Conservation (phyloP, 352 stramenopile species). For the Phytophthora nicotianae region DNA sequence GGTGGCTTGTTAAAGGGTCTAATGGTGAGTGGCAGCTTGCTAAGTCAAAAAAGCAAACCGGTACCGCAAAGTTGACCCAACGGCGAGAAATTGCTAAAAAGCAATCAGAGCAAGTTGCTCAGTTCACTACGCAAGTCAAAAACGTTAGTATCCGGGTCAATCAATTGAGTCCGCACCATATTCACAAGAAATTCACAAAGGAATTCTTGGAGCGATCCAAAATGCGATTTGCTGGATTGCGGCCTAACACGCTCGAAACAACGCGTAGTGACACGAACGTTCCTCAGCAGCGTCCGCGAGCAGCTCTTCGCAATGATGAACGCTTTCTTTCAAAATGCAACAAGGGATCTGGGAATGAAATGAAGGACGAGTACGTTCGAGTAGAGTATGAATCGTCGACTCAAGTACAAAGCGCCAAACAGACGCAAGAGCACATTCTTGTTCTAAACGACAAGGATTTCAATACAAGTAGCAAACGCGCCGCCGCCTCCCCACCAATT, state of each 20-base stretch:
- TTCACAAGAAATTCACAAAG: slow-evolving; percentile 10
- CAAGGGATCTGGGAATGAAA: not conserved
- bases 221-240: not conserved
- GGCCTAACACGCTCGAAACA: not conserved
- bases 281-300: not conserved
- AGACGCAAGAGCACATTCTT: not conserved
- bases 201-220: slow-evolving; percentile 13
- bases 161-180: slow-evolving; percentile 5
- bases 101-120: not conserved
- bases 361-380: not conserved
- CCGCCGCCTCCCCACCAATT: not conserved
- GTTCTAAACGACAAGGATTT: slow-evolving; percentile 3
- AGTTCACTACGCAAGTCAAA: not conserved
- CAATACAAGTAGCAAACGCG: not conserved
- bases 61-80: not conserved
- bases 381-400: not conserved
- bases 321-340: not conserved
- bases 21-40: slow-evolving; percentile 18
- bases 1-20: slow-evolving; percentile 11
- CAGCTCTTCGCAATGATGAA: not conserved
- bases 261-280: not conserved
- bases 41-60: slow-evolving; percentile 1
- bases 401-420: not conserved
- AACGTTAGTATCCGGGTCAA: not conserved
- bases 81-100: too few species aligned